Conservation (phyloP, 768 basidiomycete species). For the Boletellus emodensis region DNA sequence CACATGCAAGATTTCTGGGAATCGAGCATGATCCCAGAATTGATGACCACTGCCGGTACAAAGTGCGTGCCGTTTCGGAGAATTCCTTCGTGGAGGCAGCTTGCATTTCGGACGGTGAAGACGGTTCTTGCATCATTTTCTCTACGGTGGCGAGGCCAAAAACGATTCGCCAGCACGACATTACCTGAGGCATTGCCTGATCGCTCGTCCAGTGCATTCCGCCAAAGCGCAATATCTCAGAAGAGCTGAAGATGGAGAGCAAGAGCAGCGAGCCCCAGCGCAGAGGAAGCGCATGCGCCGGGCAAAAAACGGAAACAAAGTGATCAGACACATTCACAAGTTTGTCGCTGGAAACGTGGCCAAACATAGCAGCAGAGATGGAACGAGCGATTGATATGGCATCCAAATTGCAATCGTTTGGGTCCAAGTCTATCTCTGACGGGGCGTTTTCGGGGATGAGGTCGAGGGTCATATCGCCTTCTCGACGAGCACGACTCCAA, state of each 20-base stretch:
- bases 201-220: not conserved
- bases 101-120: conserved; percentile 1
- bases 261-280: conserved; percentile 45
- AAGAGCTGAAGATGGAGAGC: conserved; percentile 32
- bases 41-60: conserved; percentile 43
- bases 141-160: conserved; percentile 40
- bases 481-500: conserved; percentile 29
- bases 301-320: conserved; percentile 27
- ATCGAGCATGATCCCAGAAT: conserved; percentile 24
- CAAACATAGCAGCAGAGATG: conserved; percentile 13
- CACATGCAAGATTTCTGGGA: conserved; percentile 26
- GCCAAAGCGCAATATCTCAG: not conserved
- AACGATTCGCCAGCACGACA: conserved; percentile 38
- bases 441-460: not conserved
- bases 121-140: conserved; percentile 16
- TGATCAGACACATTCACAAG: not conserved
- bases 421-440: not conserved
- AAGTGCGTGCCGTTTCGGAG: conserved; percentile 27
- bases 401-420: conserved; percentile 2
- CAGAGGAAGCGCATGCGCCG: conserved; percentile 23
- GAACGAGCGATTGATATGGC: conserved; percentile 11
- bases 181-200: conserved; percentile 3
- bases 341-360: not conserved
- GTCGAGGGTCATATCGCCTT: not conserved
- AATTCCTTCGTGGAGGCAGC: conserved; percentile 8